A percentile compares a stretch with the other conserved stretches of the same genome.
Evolutionary conservation across 176 grass and related monocot genomes (phyloP).

Genomic region (Saccharum spontaneum): DNA sequence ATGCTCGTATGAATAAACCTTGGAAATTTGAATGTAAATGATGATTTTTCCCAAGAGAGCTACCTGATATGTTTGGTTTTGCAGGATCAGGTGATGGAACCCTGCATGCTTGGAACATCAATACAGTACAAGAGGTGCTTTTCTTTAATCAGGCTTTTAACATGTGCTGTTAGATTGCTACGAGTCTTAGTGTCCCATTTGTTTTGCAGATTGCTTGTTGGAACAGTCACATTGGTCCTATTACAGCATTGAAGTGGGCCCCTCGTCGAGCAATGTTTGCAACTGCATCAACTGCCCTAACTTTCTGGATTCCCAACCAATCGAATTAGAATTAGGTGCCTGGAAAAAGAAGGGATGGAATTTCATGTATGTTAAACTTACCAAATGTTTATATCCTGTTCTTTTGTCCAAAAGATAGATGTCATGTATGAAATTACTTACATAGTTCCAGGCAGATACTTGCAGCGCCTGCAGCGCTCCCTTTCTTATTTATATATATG

Average conservation of each 20-base stretch:
- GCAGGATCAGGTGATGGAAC: too few species aligned
- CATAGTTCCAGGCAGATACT: too few species aligned
- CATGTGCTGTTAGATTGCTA: too few species aligned
- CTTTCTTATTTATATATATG: too few species aligned
- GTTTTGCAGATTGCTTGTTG: constrained; percentile 72
- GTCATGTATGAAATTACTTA: constrained; percentile 13
- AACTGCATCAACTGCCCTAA: constrained; percentile 57
- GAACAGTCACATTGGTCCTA: constrained; percentile 90
- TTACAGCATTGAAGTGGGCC: constrained; percentile 86
- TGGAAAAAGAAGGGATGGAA: constrained; percentile 17
- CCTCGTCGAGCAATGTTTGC: constrained; percentile 88
- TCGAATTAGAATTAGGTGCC: constrained; percentile 31
- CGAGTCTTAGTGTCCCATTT: constrained; percentile 7
- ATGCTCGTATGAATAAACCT: not conserved
- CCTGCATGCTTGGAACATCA: too few species aligned
- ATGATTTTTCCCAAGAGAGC: not conserved
- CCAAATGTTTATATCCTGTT: constrained; percentile 13
- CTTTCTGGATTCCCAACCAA: constrained; percentile 46
- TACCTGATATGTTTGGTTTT: too few species aligned
- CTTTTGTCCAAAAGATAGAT: not conserved
- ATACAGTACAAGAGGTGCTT: too few species aligned
- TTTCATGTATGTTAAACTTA: constrained; percentile 8
- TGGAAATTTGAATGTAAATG: constrained; percentile 16
- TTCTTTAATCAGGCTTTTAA: too few species aligned
- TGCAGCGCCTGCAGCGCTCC: too few species aligned